Evolutionary conservation across 345 rosid genomes (phyloP).

Genomic region (Leavenworthia alabamica): DNA sequence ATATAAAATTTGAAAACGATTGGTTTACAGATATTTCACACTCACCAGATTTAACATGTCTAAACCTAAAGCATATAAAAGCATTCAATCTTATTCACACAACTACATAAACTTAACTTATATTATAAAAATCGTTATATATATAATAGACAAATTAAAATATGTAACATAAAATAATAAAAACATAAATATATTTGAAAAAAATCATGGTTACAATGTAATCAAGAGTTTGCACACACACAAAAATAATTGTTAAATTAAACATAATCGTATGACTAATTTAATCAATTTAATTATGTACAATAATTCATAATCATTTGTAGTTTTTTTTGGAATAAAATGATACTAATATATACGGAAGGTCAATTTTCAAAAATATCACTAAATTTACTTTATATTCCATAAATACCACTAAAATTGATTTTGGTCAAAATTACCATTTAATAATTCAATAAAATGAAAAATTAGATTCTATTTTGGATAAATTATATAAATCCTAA

Average conservation of each 20-base stretch:
- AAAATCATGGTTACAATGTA: neutral
- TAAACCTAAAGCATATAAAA: neutral
- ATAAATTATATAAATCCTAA: too few relatives aligned
- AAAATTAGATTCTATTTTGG: too few relatives aligned
- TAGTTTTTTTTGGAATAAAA: too few relatives aligned
- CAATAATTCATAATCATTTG: too few relatives aligned
- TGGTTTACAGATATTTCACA: slow-evolving; percentile 1
- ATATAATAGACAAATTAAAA: neutral
- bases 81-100: neutral
- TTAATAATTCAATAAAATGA: too few relatives aligned
- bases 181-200: neutral
- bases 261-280: neutral
- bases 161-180: neutral
- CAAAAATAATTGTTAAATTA: neutral
- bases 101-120: neutral
- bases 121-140: too few relatives aligned
- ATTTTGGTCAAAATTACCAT: too few relatives aligned
- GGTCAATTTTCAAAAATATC: too few relatives aligned
- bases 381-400: too few relatives aligned
- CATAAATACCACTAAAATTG: too few relatives aligned
- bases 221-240: too few relatives aligned
- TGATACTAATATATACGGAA: too few relatives aligned
- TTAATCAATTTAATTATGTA: neutral
- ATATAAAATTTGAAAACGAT: neutral
- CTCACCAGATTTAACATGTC: neutral